Conservation (phyloP, 108 stramenopile genomes). For the Skeletonema marinoi region DNA sequence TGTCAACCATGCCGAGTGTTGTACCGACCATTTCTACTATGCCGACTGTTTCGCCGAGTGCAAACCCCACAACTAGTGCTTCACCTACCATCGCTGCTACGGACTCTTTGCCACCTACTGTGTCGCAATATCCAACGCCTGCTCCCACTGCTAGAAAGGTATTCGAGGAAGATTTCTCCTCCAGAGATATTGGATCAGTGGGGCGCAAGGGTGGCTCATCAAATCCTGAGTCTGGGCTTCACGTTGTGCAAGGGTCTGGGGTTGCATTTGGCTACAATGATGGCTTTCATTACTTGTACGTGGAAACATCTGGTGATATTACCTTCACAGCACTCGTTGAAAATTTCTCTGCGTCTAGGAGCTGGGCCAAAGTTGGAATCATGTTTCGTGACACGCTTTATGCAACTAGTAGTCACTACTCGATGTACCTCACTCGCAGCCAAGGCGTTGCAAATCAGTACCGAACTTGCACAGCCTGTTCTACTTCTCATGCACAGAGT, state of each 20-base stretch:
- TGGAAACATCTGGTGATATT: conserved; percentile 44
- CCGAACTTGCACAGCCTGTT: conserved; percentile 18
- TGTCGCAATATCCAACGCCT: background rate
- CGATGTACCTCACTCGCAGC: background rate
- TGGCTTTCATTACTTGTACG: conserved; percentile 41
- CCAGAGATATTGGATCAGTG: conserved; percentile 17
- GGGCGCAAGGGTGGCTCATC: background rate
- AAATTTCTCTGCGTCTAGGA: background rate
- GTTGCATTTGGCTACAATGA: conserved; percentile 25
- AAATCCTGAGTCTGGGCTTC: conserved; percentile 13
- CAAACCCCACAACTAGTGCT: background rate
- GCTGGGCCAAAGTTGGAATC: conserved; percentile 40
- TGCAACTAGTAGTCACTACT: conserved; percentile 4
- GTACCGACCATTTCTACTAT: background rate
- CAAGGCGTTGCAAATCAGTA: conserved; percentile 23
- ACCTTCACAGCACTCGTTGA: conserved; percentile 27
- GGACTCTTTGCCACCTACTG: background rate
- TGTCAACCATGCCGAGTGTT: background rate
- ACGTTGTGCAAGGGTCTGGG: conserved; percentile 26
- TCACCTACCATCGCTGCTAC: background rate
- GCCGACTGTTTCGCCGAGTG: background rate
- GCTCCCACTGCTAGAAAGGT: background rate
- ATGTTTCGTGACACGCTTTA: conserved; percentile 28
- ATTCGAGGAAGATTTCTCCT: conserved; percentile 7
- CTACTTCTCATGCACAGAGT: background rate